These are phyloP conservation scores for Vaccinium corymbosum DNA, from an alignment of 148 eudicot species.

Conservation along the genomic window DNA sequence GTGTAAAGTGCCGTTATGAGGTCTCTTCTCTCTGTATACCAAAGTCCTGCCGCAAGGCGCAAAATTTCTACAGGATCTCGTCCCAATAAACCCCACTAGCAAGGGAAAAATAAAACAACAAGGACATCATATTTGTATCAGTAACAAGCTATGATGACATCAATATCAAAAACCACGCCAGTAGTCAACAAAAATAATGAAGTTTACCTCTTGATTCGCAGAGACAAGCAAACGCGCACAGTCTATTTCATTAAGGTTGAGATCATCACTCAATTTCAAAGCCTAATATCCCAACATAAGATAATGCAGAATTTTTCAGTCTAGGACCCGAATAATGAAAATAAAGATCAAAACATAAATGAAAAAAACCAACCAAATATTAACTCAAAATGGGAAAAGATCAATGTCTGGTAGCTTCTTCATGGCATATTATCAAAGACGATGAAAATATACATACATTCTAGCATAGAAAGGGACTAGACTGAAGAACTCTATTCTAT, in stretches of 20 bases:
- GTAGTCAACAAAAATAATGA: constrained; percentile 5
- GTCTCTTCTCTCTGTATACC: constrained; percentile 99
- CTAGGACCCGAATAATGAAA: neutral
- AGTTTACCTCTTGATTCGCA: constrained; percentile 87
- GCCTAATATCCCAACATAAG: constrained; percentile 37
- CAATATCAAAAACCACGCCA: constrained; percentile 1
- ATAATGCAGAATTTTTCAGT: neutral
- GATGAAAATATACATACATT: neutral
- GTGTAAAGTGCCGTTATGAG: constrained; percentile 77
- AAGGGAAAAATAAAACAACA: constrained; percentile 12
- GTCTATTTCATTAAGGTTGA: constrained; percentile 92
- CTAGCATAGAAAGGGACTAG: too few species aligned
- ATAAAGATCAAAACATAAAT: neutral
- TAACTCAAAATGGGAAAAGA: neutral
- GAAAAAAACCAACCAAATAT: neutral
- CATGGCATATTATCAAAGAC: neutral
- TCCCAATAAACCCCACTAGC: constrained; percentile 86
- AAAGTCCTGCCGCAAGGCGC: constrained; percentile 86
- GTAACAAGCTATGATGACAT: constrained; percentile 1
- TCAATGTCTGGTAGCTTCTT: neutral
- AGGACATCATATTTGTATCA: neutral
- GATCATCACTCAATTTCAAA: constrained; percentile 91
- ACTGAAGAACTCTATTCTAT: too few species aligned
- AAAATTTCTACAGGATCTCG: constrained; percentile 79
- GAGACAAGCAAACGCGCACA: constrained; percentile 82